phyloP scores from a whole-genome alignment of 176 grass and related monocot genomes.

The Triticum dicoccoides region DNA sequence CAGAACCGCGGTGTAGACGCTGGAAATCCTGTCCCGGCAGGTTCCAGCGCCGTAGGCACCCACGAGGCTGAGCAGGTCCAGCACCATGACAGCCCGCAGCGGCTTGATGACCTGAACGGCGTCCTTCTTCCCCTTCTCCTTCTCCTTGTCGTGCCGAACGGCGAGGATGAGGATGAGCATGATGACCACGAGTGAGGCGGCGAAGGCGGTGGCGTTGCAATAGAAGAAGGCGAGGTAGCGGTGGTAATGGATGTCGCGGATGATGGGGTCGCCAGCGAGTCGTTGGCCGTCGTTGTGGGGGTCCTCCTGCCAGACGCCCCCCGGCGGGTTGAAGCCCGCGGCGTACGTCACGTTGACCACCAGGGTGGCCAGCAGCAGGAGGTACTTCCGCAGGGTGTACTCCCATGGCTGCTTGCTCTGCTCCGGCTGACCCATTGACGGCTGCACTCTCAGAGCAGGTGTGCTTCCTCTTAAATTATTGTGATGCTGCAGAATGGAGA shows the following conservation, averaged over 20 bases:
- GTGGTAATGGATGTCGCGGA: background rate
- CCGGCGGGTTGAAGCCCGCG: constrained; percentile 25
- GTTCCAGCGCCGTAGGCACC: background rate
- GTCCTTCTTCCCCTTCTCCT: no score
- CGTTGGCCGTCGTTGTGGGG: no score
- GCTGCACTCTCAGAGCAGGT: no score
- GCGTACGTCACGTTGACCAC: constrained; percentile 22
- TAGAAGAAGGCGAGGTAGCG: constrained; percentile 31
- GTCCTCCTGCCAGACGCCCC: constrained; percentile 31
- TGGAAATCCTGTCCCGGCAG: background rate
- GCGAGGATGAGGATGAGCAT: constrained; percentile 21
- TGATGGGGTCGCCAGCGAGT: background rate
- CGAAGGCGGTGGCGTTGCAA: constrained; percentile 28
- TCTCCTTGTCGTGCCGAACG: constrained; percentile 12
- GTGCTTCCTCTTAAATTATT: no score
- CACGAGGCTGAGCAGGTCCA: constrained; percentile 23
- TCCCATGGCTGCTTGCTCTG: background rate
- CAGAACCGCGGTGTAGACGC: background rate
- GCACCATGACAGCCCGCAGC: background rate
- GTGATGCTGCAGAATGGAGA: no score
- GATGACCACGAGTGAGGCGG: constrained; percentile 18
- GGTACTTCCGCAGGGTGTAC: constrained; percentile 21
- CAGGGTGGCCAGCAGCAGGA: constrained; percentile 22
- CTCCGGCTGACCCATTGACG: no score
- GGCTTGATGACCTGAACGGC: background rate